Evolutionary conservation across 73 alveolate species (phyloP), one percentile per base, ranked within the genome.

Genomic region (Paramecium bursaria): DNA sequence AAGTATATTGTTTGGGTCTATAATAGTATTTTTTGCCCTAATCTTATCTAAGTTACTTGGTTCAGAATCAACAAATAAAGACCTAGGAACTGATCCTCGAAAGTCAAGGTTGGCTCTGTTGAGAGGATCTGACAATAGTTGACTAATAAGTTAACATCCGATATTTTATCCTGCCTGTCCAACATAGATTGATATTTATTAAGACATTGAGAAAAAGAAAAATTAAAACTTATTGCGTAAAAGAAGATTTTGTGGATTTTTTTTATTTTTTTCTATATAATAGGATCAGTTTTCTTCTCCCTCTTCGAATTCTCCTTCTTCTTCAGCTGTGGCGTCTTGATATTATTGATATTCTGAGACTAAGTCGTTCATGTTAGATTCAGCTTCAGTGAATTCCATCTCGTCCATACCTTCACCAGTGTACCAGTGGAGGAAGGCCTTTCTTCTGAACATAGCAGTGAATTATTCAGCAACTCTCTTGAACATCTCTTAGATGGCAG

Each of bases 341-440:
- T 93, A 93, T 80, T 95, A 92, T 87, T 94, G 95, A 86, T 95
- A 97, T 87, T 97, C 99, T 88, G 96, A 85, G 87, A 94, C 98
- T 87, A 97, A 94, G 86, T 97, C 99, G 87, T 94, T 95, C 97
- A 95, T 94, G 95, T 95, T 97, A 47, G 96, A 90, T 86, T 95
- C 98, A 49, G 99, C 97, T 77, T 94, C 98, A 88, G 95, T 90
- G 95, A 94, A 94, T 73, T 94, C 97, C 96, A 92, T 88, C 85
- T 92, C 98, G 94, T 92, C 98, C 97, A 92, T 92, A 74, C 99
- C 99, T 77, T 93, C 97, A 47, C 96, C 96, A 87, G 99, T 94
- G 96, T 94, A 90, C 98, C 98, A 93, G 86, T 96, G 99, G 75
- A 97, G 89, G 99, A 94, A 96, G 77, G 99, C 99, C 94, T 94